Base-by-base conservation (phyloP, 441 rosid genomes). In the Arabidopsis hybrid region DNA sequence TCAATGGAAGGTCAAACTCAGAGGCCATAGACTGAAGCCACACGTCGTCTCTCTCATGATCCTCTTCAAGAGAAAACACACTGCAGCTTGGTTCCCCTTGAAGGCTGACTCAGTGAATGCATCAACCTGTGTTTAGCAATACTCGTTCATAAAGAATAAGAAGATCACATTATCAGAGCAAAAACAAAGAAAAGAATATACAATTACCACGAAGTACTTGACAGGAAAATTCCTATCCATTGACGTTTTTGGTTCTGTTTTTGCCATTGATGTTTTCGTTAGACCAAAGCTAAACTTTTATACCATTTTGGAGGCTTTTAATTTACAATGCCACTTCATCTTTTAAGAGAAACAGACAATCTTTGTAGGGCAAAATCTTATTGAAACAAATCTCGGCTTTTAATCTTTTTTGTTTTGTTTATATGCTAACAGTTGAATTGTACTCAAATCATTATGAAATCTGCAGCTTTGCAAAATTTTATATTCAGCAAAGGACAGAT, bases 1-100 rank as follows among this genome's bases (percentile, higher is more conserved):
- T 56, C 61, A 56, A 6, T 1, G 61, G 61, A 32, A 32, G 4
- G 61, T 56, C 31, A 2, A 56, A 34, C 0, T 56, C 61, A 14
- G 61, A 3, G 7, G 61, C 61, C 0, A 56, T 18, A 56, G 61
- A 56, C 61, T 56, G 61, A 56, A 56, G 61, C 39, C 39, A 56
- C 3, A 11, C 3, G 13, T 34, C 42, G 4, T 57, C 42, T 57
- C 26, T 57, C 4, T 34, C 12, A 34, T 16, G 13, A 40, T 9
- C 45, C 17, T 57, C 26, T 57, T 14, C 4, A 1, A 12, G 14
- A 56, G 61, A 16, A 57, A 57, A 6, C 61, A 57, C 10, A 57
- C 61, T n/a, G n/a, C 61, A 3, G 61, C 61, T 8, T 3, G 61
- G 26, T 57, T 57, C 1, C 61, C 42, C 1, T 57, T 57, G 12